Conservation (phyloP, 345 rosid species). For the Eucalyptus decipiens region DNA sequence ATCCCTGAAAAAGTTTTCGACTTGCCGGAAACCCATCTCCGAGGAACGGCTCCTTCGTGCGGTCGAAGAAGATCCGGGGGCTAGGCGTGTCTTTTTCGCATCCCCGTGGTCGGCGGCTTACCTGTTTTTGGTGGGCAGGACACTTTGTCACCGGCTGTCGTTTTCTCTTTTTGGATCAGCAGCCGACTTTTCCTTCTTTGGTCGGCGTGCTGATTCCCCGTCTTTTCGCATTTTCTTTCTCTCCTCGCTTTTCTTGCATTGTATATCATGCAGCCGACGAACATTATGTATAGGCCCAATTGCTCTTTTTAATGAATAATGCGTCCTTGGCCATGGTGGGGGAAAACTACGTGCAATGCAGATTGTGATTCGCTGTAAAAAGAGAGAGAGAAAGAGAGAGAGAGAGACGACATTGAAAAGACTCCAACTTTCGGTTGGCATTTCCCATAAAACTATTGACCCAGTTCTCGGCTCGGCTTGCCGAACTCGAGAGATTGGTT, state of each 20-base stretch:
- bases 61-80: not conserved
- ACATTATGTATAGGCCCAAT: not conserved
- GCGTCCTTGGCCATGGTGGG: not conserved
- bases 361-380: not conserved
- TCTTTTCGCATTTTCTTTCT: not conserved
- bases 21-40: not conserved
- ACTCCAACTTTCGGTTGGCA: not conserved
- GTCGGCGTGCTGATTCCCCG: conserved; percentile 17
- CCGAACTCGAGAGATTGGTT: not conserved
- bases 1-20: not conserved
- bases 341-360: conserved; percentile 28
- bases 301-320: not conserved
- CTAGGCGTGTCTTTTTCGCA: not conserved
- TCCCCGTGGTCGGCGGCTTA: not conserved
- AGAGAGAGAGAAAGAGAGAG: not conserved
- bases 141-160: conserved; percentile 8
- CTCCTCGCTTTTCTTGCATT: not conserved
- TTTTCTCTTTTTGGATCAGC: conserved; percentile 5
- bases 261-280: not conserved
- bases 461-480: not conserved
- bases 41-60: not conserved
- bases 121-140: not conserved
- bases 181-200: conserved; percentile 30
- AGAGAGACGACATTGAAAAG: not conserved
- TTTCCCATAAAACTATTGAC: not conserved